phyloP scores from a whole-genome alignment of 2,329 filamentous ascomycete species.

The Mycosphaerella arachidis region DNA sequence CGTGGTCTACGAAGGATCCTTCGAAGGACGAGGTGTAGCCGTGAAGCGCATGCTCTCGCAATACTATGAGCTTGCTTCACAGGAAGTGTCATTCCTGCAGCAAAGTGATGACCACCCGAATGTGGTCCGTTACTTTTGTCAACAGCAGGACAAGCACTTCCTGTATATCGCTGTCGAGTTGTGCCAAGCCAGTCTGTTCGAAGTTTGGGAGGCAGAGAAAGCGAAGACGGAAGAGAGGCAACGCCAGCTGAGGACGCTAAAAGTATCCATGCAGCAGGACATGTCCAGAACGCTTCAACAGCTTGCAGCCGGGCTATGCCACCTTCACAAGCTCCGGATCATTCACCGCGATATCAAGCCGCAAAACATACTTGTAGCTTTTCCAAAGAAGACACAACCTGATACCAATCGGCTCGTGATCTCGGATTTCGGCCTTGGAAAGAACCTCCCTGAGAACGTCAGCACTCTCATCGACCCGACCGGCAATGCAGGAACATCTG shows the following conservation, averaged over 20 bases:
- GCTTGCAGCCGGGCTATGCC: slow-evolving; percentile 81
- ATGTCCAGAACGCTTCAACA: slow-evolving; percentile 78
- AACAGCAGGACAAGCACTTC: slow-evolving; percentile 82
- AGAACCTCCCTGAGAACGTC: slow-evolving; percentile 90
- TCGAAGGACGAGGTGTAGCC: slow-evolving; percentile 83
- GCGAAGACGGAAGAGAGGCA: slow-evolving; percentile 47
- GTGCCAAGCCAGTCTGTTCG: slow-evolving; percentile 87
- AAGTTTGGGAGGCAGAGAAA: slow-evolving; percentile 86
- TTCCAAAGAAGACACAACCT: slow-evolving; percentile 62
- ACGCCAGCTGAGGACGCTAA: slow-evolving; percentile 51
- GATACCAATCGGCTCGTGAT: slow-evolving; percentile 76
- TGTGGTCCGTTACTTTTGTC: slow-evolving; percentile 93
- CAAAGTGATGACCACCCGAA: slow-evolving; percentile 96
- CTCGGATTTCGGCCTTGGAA: slow-evolving; percentile 95
- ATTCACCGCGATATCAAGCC: slow-evolving; percentile 97
- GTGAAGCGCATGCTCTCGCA: slow-evolving; percentile 96
- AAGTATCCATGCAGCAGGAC: slow-evolving; percentile 68
- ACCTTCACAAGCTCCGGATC: slow-evolving; percentile 86
- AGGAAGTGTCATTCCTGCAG: slow-evolving; percentile 83
- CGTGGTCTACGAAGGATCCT: slow-evolving; percentile 88
- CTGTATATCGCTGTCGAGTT: slow-evolving; percentile 94
- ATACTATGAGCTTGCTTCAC: slow-evolving; percentile 91
- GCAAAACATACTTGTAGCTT: slow-evolving; percentile 86
- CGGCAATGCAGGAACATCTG: slow-evolving; percentile 87
- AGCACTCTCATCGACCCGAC: slow-evolving; percentile 94